Base-by-base conservation (phyloP, 306 rosid genomes). In the Vigna nakashimae region DNA sequence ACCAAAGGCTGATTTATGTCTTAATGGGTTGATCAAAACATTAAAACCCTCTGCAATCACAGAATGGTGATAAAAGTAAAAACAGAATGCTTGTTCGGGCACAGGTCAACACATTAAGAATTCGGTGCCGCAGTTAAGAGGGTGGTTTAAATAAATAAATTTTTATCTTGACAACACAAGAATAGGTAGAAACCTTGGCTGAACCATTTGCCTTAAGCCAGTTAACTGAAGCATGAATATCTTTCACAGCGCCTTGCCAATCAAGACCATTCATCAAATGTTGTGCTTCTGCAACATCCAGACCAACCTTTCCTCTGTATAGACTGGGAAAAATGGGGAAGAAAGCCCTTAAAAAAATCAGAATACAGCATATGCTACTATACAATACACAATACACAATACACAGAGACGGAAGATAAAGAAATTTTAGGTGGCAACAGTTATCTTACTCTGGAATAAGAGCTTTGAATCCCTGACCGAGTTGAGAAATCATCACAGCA, bases 211-310 rank as follows among this genome's bases (percentile, higher is more conserved):
- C 88, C 77, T 92, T 95, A 78, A 95, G 93, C 98, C 98, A 95
- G 67, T 92, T 83, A 66, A 89, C 88, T 38, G 98, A 93, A 79
- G 98, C 98, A 30, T 22, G 74, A 43, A 92, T 88, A 74, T 95
- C 98, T 90, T 92, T 91, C 0, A 92, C 92, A 58, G 98, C 98
- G 71, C 93, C 98, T 84, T 87, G 97, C 98, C 98, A 95, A 81
- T 95, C 98, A 70, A 95, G 95, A 55, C 87, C 96, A 0, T 91
- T 96, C 86, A 95, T 76, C 87, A 93, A 81, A 82, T 95, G 98
- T 34, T 92, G 98, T 3, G 98, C 98, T 84, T 95, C 98, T 24
- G 97, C 97, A 59, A 73, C 93, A 83, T 95, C 97, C 70, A 95
- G 82, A 69, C 98, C 97, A 16, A 95, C 97, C 86, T 91, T 93